Evolutionary conservation across 768 basidiomycete species (phyloP).

Genomic region (Suillus variegatus): DNA sequence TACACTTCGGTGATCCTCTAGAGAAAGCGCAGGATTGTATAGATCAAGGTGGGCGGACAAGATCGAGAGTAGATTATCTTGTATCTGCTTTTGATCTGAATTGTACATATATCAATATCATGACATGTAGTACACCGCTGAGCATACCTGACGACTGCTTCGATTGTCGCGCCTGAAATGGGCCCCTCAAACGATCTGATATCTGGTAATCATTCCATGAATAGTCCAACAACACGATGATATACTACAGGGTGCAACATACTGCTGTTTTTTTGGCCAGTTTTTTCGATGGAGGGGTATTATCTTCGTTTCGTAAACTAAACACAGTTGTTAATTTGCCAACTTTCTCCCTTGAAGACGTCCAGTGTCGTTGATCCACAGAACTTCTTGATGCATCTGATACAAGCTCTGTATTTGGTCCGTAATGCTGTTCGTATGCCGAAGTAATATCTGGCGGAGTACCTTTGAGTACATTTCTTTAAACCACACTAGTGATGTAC

Average conservation of each 20-base stretch:
- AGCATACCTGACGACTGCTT: slow-evolving; percentile 53
- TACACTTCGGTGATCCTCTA: slow-evolving; percentile 61
- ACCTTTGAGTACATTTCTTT: not conserved
- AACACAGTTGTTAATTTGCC: slow-evolving; percentile 58
- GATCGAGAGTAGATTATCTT: slow-evolving; percentile 67
- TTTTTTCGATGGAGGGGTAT: slow-evolving; percentile 30
- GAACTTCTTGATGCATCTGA: slow-evolving; percentile 49
- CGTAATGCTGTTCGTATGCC: slow-evolving; percentile 77
- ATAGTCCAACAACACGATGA: not conserved
- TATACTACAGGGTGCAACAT: slow-evolving; percentile 7
- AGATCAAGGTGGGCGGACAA: slow-evolving; percentile 75
- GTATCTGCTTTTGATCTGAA: slow-evolving; percentile 53
- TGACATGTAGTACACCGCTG: not conserved
- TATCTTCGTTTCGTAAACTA: slow-evolving; percentile 44
- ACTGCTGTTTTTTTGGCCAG: slow-evolving; percentile 25
- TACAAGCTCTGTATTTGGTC: slow-evolving; percentile 52
- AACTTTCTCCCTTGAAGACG: slow-evolving; percentile 42
- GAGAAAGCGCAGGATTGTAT: slow-evolving; percentile 65
- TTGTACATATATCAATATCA: slow-evolving; percentile 12
- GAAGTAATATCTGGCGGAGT: slow-evolving; percentile 30
- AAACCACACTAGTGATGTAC: slow-evolving; percentile 11
- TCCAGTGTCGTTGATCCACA: slow-evolving; percentile 63
- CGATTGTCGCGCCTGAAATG: slow-evolving; percentile 55
- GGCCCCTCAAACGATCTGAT: slow-evolving; percentile 52
- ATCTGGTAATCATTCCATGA: slow-evolving; percentile 39